phyloP scores from a whole-genome alignment of 2,329 filamentous ascomycete genomes.

The Colletotrichum higginsianum region DNA sequence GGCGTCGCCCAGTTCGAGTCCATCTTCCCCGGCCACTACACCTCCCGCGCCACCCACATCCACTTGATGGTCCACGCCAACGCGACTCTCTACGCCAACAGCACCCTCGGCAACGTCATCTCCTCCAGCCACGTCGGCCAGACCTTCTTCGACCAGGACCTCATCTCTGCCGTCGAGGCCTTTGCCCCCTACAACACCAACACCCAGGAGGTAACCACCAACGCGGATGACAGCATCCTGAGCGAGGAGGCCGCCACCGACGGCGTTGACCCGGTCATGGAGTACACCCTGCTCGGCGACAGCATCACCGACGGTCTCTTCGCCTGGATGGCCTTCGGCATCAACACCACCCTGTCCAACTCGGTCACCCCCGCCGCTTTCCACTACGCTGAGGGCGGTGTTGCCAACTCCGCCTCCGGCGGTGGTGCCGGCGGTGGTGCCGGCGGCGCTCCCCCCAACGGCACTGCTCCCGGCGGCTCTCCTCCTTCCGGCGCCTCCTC shows the following conservation, averaged over 20 bases:
- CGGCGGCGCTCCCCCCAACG: constrained; percentile 32
- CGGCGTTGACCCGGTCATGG: constrained; percentile 70
- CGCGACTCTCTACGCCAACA: constrained; percentile 51
- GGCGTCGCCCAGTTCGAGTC: constrained; percentile 59
- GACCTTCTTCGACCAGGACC: constrained; percentile 72
- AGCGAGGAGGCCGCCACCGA: constrained; percentile 60
- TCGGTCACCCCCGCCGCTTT: constrained; percentile 51
- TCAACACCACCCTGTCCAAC: constrained; percentile 54
- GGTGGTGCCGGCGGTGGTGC: constrained; percentile 41
- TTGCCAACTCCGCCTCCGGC: constrained; percentile 47
- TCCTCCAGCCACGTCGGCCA: constrained; percentile 73
- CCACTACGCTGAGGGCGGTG: constrained; percentile 52
- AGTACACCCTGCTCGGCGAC: constrained; percentile 71
- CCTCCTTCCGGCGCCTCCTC: not conserved
- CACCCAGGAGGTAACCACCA: constrained; percentile 60
- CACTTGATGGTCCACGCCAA: constrained; percentile 55
- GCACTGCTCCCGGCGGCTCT: constrained; percentile 26
- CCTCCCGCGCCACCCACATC: constrained; percentile 57
- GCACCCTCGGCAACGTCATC: constrained; percentile 56
- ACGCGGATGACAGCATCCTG: constrained; percentile 66
- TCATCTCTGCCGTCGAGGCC: constrained; percentile 65
- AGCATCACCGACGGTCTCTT: constrained; percentile 65
- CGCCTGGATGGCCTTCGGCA: constrained; percentile 67
- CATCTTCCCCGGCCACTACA: constrained; percentile 61
- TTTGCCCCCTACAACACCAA: constrained; percentile 62